Evolutionary conservation across 2,329 filamentous ascomycete genomes (phyloP).

Genomic region (Emmonsiellopsis sp.): DNA sequence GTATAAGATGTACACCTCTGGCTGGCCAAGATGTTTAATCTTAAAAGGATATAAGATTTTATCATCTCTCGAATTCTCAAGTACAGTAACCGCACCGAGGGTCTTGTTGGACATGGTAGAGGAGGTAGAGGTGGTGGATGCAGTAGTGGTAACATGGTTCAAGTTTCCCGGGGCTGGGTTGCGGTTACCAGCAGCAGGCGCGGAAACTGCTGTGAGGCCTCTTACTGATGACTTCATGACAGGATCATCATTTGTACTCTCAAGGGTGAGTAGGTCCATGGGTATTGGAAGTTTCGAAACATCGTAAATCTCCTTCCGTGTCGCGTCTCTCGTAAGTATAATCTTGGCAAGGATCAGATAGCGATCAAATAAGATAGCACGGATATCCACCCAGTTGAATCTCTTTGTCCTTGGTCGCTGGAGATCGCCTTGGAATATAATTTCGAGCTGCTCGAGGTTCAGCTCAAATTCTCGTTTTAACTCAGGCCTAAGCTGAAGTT

Average conservation of each 20-base stretch:
- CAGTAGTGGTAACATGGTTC: conserved; percentile 59
- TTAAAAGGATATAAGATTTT: conserved; percentile 89
- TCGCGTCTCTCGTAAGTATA: conserved; percentile 58
- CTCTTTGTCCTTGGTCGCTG: conserved; percentile 81
- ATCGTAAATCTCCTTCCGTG: conserved; percentile 69
- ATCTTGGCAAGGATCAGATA: conserved; percentile 88
- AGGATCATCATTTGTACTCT: conserved; percentile 85
- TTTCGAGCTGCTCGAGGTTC: conserved; percentile 86
- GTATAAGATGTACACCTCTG: conserved; percentile 81
- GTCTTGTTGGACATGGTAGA: conserved; percentile 32
- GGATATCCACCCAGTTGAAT: conserved; percentile 88
- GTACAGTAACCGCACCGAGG: conserved; percentile 37
- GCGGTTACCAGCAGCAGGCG: conserved; percentile 22
- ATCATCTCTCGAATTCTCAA: conserved; percentile 58
- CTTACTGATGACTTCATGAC: conserved; percentile 72
- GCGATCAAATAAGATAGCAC: conserved; percentile 90
- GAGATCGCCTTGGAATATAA: conserved; percentile 82
- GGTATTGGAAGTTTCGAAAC: conserved; percentile 92
- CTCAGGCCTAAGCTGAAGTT: conserved; percentile 74
- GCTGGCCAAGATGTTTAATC: conserved; percentile 75
- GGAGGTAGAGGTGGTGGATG: conserved; percentile 50
- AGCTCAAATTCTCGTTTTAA: conserved; percentile 76
- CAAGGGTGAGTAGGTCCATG: conserved; percentile 88
- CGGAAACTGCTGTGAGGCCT: conserved; percentile 50
- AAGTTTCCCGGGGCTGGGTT: conserved; percentile 45